Base-by-base conservation (phyloP, 371 early-diverging fungal species). In the Mortierella sp. region DNA sequence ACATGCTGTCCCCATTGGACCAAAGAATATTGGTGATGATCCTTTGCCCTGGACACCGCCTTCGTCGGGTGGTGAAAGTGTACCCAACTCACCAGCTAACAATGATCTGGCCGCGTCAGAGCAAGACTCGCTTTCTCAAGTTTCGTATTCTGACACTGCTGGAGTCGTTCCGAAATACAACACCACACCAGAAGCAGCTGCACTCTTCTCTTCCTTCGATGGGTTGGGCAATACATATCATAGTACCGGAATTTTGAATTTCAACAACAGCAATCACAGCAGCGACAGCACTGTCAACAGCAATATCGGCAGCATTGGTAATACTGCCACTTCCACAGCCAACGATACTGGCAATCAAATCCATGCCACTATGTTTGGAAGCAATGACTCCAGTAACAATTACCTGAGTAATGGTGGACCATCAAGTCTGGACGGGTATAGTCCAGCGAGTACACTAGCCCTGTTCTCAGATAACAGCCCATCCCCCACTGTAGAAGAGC, bases 31-130 rank as follows among this genome's bases (percentile, higher is more conserved):
- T 9, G 28, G 66, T 22, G 40, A 49, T 20, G 76, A 81, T 20
- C 72, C 71, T 30, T 68, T 75, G 3, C 78, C 85, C 22, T 85
- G 85, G 85, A 76, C 85, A 9, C 85, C 83, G 20, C 83, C 85
- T 3, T 85, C 85, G n/a, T 85, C 85, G 18, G 70, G 63, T 16
- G 78, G 78, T 1, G 81, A 80, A 49, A 71, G 80, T 62, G 77
- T 84, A 16, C 76, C 84, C 63, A 75, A 73, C 54, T 81, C 77
- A 35, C 74, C 75, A 6, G 65, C 72, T 10, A 68, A 70, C 45
- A 60, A 64, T 51, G 70, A 70, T 30, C 52, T 62, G 22, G 43
- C 83, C 18, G 66, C 72, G 24, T 68, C 72, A 30, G 73, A 80
- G 32, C 73, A 65, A 12, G 77, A 80, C 2, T 28, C 30, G 0